These are phyloP conservation scores for Scedosporium aurantiacum DNA, from an alignment of 2,329 filamentous ascomycete genomes.

Conservation along the genomic window DNA sequence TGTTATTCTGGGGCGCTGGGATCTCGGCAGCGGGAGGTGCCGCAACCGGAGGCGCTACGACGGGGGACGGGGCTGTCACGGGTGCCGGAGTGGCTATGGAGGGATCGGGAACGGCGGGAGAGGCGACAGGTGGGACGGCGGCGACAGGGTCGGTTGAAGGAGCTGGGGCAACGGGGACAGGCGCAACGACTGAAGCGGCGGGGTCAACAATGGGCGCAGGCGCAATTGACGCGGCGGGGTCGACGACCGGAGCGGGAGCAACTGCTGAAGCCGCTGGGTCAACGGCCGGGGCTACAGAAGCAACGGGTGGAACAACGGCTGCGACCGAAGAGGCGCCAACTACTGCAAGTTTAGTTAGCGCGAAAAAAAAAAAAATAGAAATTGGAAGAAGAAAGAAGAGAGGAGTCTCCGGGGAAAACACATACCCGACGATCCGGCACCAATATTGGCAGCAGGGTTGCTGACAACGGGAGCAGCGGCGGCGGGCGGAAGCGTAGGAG, in stretches of 20 bases:
- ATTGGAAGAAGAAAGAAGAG: not conserved
- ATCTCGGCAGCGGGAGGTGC: conserved; percentile 10
- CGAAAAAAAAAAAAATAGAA: too few relatives aligned
- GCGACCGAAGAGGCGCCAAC: not conserved
- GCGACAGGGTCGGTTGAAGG: not conserved
- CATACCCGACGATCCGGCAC: not conserved
- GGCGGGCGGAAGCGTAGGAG: not conserved
- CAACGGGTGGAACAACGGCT: not conserved
- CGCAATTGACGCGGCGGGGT: conserved; percentile 3
- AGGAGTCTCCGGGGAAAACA: not conserved
- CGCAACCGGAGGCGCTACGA: not conserved
- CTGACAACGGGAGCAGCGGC: not conserved
- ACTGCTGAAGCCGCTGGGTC: conserved; percentile 4
- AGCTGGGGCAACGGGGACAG: not conserved
- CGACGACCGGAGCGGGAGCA: conserved; percentile 9
- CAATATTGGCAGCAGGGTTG: not conserved
- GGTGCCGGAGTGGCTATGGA: conserved; percentile 7
- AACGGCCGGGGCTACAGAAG: not conserved
- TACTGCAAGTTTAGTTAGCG: too few relatives aligned
- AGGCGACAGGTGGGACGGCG: not conserved
- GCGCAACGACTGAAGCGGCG: conserved; percentile 6
- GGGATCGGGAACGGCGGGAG: conserved; percentile 7
- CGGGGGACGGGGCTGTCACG: not conserved
- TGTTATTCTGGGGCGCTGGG: conserved; percentile 10
- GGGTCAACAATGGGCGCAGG: conserved; percentile 5